Conservation (phyloP, 495 filamentous ascomycete species). For the Ascodesmis nigricans region DNA sequence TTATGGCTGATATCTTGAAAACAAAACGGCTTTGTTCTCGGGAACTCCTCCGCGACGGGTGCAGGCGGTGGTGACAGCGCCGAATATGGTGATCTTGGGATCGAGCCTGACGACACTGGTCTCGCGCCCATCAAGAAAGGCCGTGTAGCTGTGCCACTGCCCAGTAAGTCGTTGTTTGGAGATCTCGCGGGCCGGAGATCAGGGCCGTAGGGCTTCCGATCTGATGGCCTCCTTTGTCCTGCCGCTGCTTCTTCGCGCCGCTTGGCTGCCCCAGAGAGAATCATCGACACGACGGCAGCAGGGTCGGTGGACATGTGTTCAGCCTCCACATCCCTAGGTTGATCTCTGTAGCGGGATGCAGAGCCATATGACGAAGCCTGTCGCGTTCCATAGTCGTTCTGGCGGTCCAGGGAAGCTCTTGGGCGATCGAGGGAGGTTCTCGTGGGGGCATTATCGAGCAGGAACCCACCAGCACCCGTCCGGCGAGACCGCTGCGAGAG, state of each 20-base stretch:
- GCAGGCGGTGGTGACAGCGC: conserved; percentile 7
- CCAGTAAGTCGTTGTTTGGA: background rate
- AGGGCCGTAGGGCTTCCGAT: no score
- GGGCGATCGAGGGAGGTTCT: conserved; percentile 1
- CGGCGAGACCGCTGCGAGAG: conserved; percentile 5
- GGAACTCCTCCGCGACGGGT: conserved; percentile 2
- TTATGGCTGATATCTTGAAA: conserved; percentile 11
- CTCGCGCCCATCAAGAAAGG: conserved; percentile 3
- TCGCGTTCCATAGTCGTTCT: conserved; percentile 1
- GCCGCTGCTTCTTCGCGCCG: conserved; percentile 1
- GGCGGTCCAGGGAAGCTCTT: background rate
- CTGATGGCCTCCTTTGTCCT: no score
- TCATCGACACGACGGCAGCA: conserved; percentile 1
- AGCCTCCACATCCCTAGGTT: background rate
- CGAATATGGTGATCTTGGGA: conserved; percentile 1
- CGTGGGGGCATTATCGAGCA: conserved; percentile 11
- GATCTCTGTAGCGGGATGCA: background rate
- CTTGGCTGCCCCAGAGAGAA: conserved; percentile 1
- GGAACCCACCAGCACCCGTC: conserved; percentile 12
- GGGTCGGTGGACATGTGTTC: conserved; percentile 11
- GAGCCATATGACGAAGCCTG: background rate
- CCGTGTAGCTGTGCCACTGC: background rate
- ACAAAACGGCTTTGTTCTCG: conserved; percentile 7
- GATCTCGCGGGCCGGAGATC: background rate
- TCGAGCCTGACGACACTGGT: background rate